phyloP scores from a whole-genome alignment of 345 rosid genomes.

The Eucalyptus polybractea region DNA sequence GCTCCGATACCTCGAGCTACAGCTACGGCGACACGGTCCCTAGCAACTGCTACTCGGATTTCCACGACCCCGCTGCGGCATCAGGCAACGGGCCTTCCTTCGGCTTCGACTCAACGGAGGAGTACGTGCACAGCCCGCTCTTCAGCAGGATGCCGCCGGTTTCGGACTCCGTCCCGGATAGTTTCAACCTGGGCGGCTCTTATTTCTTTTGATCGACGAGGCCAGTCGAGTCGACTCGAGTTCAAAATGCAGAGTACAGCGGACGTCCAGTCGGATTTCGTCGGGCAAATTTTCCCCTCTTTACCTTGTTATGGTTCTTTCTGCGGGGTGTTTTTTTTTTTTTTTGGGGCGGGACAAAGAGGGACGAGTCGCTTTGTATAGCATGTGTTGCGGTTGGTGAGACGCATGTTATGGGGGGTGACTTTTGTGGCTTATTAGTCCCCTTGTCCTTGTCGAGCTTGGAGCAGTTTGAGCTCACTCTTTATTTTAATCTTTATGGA shows the following conservation, averaged over 20 bases:
- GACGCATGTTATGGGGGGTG: not conserved
- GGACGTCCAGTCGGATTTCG: not conserved
- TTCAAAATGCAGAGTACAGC: not conserved
- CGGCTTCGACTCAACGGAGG: conserved; percentile 29
- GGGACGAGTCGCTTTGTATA: not conserved
- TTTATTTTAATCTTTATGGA: not conserved
- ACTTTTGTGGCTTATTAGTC: not conserved
- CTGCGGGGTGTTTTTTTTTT: not conserved
- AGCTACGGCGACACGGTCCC: not conserved
- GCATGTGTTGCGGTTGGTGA: not conserved
- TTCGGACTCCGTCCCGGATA: conserved; percentile 48
- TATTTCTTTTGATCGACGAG: conserved; percentile 3
- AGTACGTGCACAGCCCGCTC: conserved; percentile 72
- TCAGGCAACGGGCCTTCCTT: conserved; percentile 7
- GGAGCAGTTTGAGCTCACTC: not conserved
- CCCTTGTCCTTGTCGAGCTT: not conserved
- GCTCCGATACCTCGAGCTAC: conserved; percentile 3
- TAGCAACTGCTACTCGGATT: not conserved
- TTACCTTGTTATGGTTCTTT: not conserved
- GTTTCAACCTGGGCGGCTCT: conserved; percentile 43
- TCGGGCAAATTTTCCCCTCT: not conserved
- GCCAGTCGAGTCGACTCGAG: not conserved
- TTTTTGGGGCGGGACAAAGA: not conserved
- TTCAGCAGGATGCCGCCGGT: conserved; percentile 84
- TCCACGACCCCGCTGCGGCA: conserved; percentile 3